Percentiles rank a stretch among this genome's conserved stretches.
Evolutionary conservation across 768 basidiomycete genomes (phyloP).

Genomic region (Boletus rufocinnamomeus): DNA sequence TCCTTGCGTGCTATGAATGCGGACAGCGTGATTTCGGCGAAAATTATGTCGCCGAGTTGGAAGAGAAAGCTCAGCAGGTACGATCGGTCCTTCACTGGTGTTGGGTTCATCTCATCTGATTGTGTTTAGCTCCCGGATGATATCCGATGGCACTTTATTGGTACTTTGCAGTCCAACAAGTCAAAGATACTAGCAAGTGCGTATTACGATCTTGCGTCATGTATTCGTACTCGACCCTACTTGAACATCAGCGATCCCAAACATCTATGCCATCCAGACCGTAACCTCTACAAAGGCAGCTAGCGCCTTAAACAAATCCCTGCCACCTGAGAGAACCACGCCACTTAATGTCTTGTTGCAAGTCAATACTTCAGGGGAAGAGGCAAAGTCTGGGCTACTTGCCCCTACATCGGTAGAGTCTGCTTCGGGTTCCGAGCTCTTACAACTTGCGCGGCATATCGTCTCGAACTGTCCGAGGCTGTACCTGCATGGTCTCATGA

Average conservation of each 20-base stretch:
- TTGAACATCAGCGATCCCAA: slow-evolving; percentile 68
- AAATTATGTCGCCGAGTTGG: slow-evolving; percentile 94
- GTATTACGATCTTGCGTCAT: slow-evolving; percentile 19
- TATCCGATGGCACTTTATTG: slow-evolving; percentile 98
- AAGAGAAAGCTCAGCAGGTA: slow-evolving; percentile 79
- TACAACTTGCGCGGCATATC: slow-evolving; percentile 69
- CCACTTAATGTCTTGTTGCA: slow-evolving; percentile 87
- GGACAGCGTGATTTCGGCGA: slow-evolving; percentile 95
- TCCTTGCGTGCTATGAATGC: slow-evolving; percentile 75
- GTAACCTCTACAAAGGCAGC: slow-evolving; percentile 82
- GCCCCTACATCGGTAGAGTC: slow-evolving; percentile 48
- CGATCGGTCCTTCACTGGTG: slow-evolving; percentile 22
- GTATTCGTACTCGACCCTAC: slow-evolving; percentile 8
- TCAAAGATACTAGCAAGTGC: slow-evolving; percentile 83
- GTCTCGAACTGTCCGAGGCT: slow-evolving; percentile 72
- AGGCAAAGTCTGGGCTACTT: slow-evolving; percentile 81
- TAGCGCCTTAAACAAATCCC: slow-evolving; percentile 71
- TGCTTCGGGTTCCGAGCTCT: slow-evolving; percentile 49
- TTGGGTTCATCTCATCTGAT: slow-evolving; percentile 11
- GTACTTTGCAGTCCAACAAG: slow-evolving; percentile 92
- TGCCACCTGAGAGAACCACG: slow-evolving; percentile 52
- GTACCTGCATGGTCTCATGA: slow-evolving; percentile 88
- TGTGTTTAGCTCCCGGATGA: slow-evolving; percentile 71
- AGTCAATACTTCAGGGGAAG: slow-evolving; percentile 95
- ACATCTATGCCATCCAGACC: slow-evolving; percentile 86